Evolutionary conservation across 208 protist species (phyloP), one percentile per base, ranked within the genome.

Genomic region (Angomonas ambiguus): DNA sequence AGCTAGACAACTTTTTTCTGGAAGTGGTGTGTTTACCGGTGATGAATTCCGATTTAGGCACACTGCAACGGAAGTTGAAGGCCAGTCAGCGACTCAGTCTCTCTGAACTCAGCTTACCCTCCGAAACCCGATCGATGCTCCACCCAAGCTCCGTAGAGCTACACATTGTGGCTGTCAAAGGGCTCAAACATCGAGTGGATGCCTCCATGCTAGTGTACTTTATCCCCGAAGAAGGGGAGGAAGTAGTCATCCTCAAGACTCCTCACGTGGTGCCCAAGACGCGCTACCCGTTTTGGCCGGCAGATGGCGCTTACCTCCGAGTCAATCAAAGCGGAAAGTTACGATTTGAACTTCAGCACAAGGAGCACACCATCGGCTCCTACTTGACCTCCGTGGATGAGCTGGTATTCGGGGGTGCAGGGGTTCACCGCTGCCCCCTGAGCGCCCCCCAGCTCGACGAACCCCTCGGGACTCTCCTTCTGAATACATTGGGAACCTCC

Each of bases 101-200:
- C 3, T 53, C 45, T 3, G 8, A 53, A 27, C 20, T 53, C 4
- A 53, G 45, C 24, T 53, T 53, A 24, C 18, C 20, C 18, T 53
- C 45, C 4, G 45, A 53, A 3, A 53, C 45, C 27, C 55, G 62
- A 11, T 56, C 58, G 33, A 33, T 38, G 49, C 22, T 10, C 20
- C 70, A 88, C 68, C 11, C 53, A 53, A 82, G 67, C 71, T 68
- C 67, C 20, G 67, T 87, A 0, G 84, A 78, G 30, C 34, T 95
- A 48, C 90, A 93, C 56, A 68, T 91, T 27, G 67, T 95, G 59
- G 71, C 72, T 11, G 81, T 93, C 53, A 59, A 82, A 18, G 80
- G 74, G 0, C 79, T 95, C 51, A 83, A 82, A 62, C 90, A 93
- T 72, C 90, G 90, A 66, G 80, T 95, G 28, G 84, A 92, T 63